phyloP scores from a whole-genome alignment of 371 early-diverging fungal genomes.

The Basidiobolus meristosporus region DNA sequence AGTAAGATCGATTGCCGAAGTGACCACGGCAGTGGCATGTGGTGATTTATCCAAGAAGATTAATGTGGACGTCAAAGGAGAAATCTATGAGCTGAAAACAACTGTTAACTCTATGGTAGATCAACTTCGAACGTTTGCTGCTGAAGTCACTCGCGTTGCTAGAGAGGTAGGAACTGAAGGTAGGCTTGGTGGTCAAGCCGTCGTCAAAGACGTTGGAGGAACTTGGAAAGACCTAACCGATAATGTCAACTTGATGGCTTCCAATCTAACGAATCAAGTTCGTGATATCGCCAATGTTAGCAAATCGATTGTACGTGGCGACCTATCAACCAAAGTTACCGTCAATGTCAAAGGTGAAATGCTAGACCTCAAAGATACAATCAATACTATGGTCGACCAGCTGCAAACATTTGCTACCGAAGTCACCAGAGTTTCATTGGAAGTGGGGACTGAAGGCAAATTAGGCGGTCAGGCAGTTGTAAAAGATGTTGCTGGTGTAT shows the following conservation, averaged over 20 bases:
- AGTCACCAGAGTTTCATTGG: slow-evolving; percentile 28
- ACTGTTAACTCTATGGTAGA: too few species aligned
- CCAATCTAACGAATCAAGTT: slow-evolving; percentile 29
- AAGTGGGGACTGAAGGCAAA: too few species aligned
- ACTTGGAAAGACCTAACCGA: too few species aligned
- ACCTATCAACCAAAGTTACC: slow-evolving; percentile 17
- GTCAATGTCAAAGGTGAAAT: slow-evolving; percentile 21
- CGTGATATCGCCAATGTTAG: slow-evolving; percentile 20
- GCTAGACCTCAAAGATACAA: slow-evolving; percentile 17
- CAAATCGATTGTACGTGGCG: slow-evolving; percentile 17
- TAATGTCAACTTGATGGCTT: slow-evolving; percentile 32
- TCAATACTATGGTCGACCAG: slow-evolving; percentile 18
- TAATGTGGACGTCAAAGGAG: too few species aligned
- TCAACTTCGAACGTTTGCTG: too few species aligned
- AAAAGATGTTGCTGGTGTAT: slow-evolving; percentile 25
- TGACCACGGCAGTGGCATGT: slow-evolving; percentile 28
- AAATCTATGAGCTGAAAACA: too few species aligned
- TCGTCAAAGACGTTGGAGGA: too few species aligned
- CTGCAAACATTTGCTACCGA: slow-evolving; percentile 23
- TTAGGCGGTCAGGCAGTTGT: too few species aligned
- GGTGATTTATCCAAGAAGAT: slow-evolving; percentile 23
- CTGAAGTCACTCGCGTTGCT: too few species aligned
- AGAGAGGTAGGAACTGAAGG: too few species aligned
- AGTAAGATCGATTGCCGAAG: slow-evolving; percentile 27
- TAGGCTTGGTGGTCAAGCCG: too few species aligned